phyloP scores from a whole-genome alignment of 768 basidiomycete species.

The Lactarius evosmus region DNA sequence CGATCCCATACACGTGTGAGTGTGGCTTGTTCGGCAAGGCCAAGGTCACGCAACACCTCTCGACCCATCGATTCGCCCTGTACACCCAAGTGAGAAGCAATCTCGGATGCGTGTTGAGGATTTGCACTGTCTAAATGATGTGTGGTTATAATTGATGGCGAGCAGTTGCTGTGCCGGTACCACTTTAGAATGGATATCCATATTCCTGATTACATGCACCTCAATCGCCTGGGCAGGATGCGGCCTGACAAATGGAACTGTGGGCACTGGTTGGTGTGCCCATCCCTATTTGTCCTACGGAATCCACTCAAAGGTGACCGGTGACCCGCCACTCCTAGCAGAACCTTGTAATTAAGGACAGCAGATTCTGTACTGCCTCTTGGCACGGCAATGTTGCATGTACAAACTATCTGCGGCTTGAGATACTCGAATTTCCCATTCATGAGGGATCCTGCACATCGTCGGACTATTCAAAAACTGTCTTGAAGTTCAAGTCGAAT shows the following conservation, averaged over 20 bases:
- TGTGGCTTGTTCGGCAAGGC: slow-evolving; percentile 81
- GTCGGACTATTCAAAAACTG: no score
- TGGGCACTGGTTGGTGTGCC: slow-evolving; percentile 55
- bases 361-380: slow-evolving; percentile 36
- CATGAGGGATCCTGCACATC: no score
- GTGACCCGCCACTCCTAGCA: slow-evolving; percentile 62
- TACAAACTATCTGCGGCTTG: slow-evolving; percentile 61
- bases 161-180: slow-evolving; percentile 69
- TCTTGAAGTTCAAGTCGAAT: no score
- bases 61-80: slow-evolving; percentile 87
- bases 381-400: slow-evolving; percentile 55
- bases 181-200: slow-evolving; percentile 48
- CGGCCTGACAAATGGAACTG: slow-evolving; percentile 78
- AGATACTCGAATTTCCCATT: no score
- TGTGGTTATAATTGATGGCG: slow-evolving; percentile 90
- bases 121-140: slow-evolving; percentile 62
- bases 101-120: slow-evolving; percentile 75
- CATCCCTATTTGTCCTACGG: slow-evolving; percentile 77
- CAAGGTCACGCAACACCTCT: slow-evolving; percentile 88
- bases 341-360: slow-evolving; percentile 65
- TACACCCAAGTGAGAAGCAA: slow-evolving; percentile 83
- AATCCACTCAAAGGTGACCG: slow-evolving; percentile 71
- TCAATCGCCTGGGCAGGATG: slow-evolving; percentile 86
- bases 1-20: slow-evolving; percentile 85
- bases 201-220: slow-evolving; percentile 87